Conservation (phyloP, 202 grass and related monocot species). For the Tripidium arundinaceum region DNA sequence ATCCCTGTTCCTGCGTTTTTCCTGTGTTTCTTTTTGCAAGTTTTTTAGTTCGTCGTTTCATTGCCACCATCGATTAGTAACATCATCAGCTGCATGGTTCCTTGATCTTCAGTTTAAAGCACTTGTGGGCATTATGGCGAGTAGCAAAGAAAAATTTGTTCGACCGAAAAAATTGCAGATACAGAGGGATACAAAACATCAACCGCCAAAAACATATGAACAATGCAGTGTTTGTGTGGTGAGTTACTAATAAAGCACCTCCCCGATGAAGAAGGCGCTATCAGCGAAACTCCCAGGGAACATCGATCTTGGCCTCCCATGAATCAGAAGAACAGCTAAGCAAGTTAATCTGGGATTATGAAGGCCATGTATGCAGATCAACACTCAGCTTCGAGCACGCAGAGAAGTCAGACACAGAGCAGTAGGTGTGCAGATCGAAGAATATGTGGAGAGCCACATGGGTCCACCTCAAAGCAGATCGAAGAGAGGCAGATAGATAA, state of each 20-base stretch:
- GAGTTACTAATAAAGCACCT: slow-evolving; percentile 63
- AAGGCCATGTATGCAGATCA: slow-evolving; percentile 36
- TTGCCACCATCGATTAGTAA: too few species aligned
- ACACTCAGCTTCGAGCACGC: too few species aligned
- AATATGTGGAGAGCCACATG: background rate
- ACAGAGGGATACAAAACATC: background rate
- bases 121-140: background rate
- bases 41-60: too few species aligned
- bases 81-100: background rate
- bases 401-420: background rate
- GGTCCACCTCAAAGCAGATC: background rate
- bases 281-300: slow-evolving; percentile 56
- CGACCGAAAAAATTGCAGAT: background rate
- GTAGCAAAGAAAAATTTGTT: background rate
- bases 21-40: too few species aligned
- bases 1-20: too few species aligned
- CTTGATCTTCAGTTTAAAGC: background rate
- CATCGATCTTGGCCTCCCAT: slow-evolving; percentile 36
- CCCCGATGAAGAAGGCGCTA: slow-evolving; percentile 30
- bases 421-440: background rate
- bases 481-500: background rate
- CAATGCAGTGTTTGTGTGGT: slow-evolving; percentile 34
- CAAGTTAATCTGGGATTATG: slow-evolving; percentile 61
- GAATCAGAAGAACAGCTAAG: slow-evolving; percentile 68
- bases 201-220: background rate